Evolutionary conservation across 1,284 basidiomycete species (phyloP).

Genomic region (Ceratobasidium papillatum): DNA sequence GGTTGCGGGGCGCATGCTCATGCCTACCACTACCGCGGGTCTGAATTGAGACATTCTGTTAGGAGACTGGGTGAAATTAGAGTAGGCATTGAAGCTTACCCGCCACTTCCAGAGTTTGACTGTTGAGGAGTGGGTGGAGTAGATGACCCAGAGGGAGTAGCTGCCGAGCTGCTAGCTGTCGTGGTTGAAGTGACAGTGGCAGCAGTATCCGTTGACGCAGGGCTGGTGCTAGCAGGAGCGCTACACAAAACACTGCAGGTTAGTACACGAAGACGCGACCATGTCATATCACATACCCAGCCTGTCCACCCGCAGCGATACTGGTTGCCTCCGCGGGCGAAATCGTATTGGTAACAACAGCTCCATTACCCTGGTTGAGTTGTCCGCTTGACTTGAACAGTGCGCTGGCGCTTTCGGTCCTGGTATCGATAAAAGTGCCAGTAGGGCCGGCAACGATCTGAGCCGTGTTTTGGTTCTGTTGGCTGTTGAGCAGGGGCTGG

Average conservation of each 20-base stretch:
- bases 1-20: slow-evolving; percentile 2
- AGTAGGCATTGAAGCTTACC: not conserved
- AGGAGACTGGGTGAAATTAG: not conserved
- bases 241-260: not conserved
- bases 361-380: slow-evolving; percentile 51
- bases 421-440: slow-evolving; percentile 70
- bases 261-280: not conserved
- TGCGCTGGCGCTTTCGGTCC: slow-evolving; percentile 50
- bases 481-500: slow-evolving; percentile 70
- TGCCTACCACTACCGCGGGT: slow-evolving; percentile 14
- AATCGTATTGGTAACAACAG: slow-evolving; percentile 46
- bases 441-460: slow-evolving; percentile 76
- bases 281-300: not conserved
- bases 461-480: slow-evolving; percentile 65
- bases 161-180: not conserved
- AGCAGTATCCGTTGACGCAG: not conserved
- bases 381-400: slow-evolving; percentile 57
- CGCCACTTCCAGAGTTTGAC: not conserved
- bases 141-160: not conserved
- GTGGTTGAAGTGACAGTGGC: not conserved
- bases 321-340: slow-evolving; percentile 17
- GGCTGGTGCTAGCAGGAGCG: not conserved
- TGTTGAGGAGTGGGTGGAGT: not conserved
- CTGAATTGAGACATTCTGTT: not conserved
- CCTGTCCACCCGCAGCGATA: slow-evolving; percentile 23